phyloP scores from a whole-genome alignment of 768 basidiomycete genomes.

The Phlebiopsis gigantea region DNA sequence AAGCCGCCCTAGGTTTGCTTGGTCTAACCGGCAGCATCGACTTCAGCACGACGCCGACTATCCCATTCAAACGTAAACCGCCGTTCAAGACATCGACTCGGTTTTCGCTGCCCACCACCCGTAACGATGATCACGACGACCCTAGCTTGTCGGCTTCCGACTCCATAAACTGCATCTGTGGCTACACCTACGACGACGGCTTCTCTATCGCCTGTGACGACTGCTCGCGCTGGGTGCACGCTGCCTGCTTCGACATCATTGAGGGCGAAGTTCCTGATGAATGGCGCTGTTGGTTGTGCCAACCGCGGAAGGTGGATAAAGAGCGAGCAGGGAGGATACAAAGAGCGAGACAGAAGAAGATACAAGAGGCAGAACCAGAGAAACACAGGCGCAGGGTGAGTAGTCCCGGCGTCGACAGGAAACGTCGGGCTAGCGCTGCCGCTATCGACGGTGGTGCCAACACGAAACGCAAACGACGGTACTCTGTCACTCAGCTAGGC shows the following conservation, averaged over 20 bases:
- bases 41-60: constrained; percentile 20
- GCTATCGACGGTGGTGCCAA: constrained; percentile 31
- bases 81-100: constrained; percentile 1
- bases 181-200: constrained; percentile 70
- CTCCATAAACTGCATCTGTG: constrained; percentile 70
- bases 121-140: constrained; percentile 10
- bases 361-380: constrained; percentile 21
- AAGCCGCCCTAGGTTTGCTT: constrained; percentile 54
- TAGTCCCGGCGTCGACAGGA: constrained; percentile 36
- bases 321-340: constrained; percentile 44
- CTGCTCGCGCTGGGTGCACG: constrained; percentile 79
- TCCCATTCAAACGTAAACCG: constrained; percentile 37
- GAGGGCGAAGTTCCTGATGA: constrained; percentile 62
- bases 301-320: constrained; percentile 42
- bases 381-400: constrained; percentile 27
- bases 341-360: constrained; percentile 32
- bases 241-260: constrained; percentile 66
- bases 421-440: constrained; percentile 30
- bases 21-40: constrained; percentile 39
- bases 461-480: constrained; percentile 33
- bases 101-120: not conserved
- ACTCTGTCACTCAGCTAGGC: constrained; percentile 25
- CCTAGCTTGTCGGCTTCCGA: constrained; percentile 30
- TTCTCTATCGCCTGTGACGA: constrained; percentile 82
- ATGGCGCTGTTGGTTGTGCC: constrained; percentile 72